These are phyloP conservation scores for Lomentospora prolificans DNA, from an alignment of 2,329 filamentous ascomycete genomes.

Conservation along the genomic window DNA sequence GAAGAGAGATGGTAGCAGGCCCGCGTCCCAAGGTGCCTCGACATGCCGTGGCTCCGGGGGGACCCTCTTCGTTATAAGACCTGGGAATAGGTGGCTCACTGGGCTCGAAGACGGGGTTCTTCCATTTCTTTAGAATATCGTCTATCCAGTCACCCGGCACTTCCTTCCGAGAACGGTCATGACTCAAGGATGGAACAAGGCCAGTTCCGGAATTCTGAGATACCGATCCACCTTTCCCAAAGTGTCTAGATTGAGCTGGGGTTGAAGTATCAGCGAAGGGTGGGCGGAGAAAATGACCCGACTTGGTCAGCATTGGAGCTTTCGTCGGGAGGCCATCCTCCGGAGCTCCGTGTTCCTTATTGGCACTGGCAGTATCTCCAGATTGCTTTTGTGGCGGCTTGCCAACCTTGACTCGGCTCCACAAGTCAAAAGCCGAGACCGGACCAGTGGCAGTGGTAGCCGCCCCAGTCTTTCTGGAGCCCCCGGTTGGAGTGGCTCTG, in stretches of 20 bases:
- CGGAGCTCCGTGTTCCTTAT: not conserved
- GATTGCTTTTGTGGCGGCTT: not conserved
- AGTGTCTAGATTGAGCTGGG: not conserved
- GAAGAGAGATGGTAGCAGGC: constrained; percentile 13
- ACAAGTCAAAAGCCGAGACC: constrained; percentile 24
- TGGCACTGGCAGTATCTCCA: not conserved
- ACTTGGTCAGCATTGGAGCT: constrained; percentile 6
- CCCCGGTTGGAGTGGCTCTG: not conserved
- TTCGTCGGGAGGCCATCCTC: not conserved
- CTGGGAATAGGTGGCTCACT: constrained; percentile 35
- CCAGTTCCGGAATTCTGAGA: not conserved
- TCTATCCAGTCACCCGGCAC: constrained; percentile 44
- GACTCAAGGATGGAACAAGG: not conserved
- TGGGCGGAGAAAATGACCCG: constrained; percentile 9
- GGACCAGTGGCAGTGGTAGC: not conserved
- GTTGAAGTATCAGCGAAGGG: constrained; percentile 10
- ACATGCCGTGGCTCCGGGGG: constrained; percentile 18
- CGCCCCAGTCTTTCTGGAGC: not conserved
- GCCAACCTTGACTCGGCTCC: constrained; percentile 22
- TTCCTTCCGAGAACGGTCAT: not conserved
- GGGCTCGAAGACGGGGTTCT: constrained; percentile 64
- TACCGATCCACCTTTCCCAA: not conserved
- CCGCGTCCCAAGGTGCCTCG: constrained; percentile 10
- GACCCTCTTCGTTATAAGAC: constrained; percentile 17
- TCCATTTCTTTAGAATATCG: constrained; percentile 53